phyloP scores from a whole-genome alignment of 257 asterid genomes.

The Rubia yunnanensis region DNA sequence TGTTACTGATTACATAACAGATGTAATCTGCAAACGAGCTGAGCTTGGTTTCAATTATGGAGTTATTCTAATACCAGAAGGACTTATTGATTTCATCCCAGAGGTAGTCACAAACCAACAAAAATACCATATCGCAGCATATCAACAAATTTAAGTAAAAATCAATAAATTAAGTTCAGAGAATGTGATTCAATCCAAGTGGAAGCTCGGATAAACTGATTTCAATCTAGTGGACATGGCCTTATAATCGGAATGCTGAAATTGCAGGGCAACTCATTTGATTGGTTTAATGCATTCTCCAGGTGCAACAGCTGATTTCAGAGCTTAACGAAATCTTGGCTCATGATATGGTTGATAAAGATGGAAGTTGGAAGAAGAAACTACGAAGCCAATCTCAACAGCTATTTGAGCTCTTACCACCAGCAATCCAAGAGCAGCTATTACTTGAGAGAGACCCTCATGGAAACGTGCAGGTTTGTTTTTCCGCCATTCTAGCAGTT shows the following conservation, averaged over 20 bases:
- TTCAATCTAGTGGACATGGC: too few relatives aligned
- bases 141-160: too few relatives aligned
- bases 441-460: constrained; percentile 99
- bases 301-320: constrained; percentile 92
- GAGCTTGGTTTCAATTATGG: constrained; percentile 86
- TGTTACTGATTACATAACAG: constrained; percentile 75
- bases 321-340: constrained; percentile 95
- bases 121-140: neutral
- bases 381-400: constrained; percentile 55
- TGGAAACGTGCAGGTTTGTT: constrained; percentile 84
- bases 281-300: constrained; percentile 16
- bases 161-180: too few relatives aligned
- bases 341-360: constrained; percentile 82
- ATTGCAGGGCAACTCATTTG: neutral
- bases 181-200: too few relatives aligned
- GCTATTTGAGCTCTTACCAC: constrained; percentile 82
- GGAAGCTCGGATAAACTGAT: too few relatives aligned
- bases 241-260: too few relatives aligned
- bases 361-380: constrained; percentile 84
- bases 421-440: constrained; percentile 88
- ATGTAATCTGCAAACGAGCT: constrained; percentile 84
- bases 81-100: constrained; percentile 93
- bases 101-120: constrained; percentile 41
- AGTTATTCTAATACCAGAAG: constrained; percentile 93
- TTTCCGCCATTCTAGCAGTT: neutral